These are phyloP conservation scores for Arctostaphylos glauca DNA, from an alignment of 148 eudicot species.

Conservation along the genomic window DNA sequence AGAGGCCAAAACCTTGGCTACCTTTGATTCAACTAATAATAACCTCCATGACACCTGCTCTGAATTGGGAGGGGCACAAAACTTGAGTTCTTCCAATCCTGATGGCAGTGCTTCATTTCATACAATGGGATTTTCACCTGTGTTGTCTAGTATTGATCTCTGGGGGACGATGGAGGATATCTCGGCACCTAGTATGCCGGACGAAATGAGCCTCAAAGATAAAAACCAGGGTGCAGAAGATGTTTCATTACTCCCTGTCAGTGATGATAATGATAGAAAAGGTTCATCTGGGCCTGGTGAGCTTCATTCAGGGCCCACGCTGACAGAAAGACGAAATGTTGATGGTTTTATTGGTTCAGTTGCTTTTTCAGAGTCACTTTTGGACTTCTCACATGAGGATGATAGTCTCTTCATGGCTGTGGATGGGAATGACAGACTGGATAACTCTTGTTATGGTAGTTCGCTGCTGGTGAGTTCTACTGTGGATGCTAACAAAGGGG, in stretches of 20 bases:
- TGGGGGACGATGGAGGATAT: constrained; percentile 58
- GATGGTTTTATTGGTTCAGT: constrained; percentile 30
- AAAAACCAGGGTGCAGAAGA: constrained; percentile 30
- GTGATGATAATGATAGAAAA: constrained; percentile 23
- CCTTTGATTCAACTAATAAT: constrained; percentile 17
- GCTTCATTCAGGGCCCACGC: constrained; percentile 26
- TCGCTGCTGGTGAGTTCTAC: constrained; percentile 37
- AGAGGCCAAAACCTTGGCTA: constrained; percentile 24
- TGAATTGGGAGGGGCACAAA: constrained; percentile 38
- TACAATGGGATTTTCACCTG: constrained; percentile 52
- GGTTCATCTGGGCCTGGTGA: constrained; percentile 25
- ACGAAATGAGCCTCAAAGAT: constrained; percentile 25
- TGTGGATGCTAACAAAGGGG: constrained; percentile 26
- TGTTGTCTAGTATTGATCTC: constrained; percentile 43
- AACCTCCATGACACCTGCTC: constrained; percentile 25
- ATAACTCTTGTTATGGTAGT: constrained; percentile 31
- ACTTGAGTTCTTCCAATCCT: constrained; percentile 40
- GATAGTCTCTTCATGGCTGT: constrained; percentile 42
- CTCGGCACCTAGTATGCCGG: constrained; percentile 38
- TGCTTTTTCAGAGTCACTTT: constrained; percentile 43
- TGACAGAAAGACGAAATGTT: constrained; percentile 26
- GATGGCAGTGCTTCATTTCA: constrained; percentile 50
- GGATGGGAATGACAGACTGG: constrained; percentile 43
- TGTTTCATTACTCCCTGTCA: constrained; percentile 33
- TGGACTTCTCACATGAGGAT: constrained; percentile 45